Evolutionary conservation across 305 asterid genomes (phyloP), one percentile per base, ranked within the genome.

Genomic region (Fraxinus albicans): DNA sequence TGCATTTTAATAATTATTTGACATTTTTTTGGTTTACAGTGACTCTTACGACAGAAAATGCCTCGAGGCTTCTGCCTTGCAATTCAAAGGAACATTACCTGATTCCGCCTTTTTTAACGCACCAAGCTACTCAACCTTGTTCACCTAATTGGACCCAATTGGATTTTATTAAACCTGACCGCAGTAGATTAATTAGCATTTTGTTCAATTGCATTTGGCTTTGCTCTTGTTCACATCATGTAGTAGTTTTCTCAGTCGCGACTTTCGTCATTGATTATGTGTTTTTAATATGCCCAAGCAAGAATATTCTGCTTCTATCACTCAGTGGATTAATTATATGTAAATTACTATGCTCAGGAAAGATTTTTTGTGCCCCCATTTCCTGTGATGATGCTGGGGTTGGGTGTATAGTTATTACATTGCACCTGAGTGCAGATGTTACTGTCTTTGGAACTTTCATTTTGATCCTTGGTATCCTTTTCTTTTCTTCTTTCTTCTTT

Each of bases 281-380:
- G 8, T 65, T 65, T 8, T 25, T 9, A 65, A 25, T 65, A 23
- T 25, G 73, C 73, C 27, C 73, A 65, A 65, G 35, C 73, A 65
- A 65, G 73, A 65, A 65, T 65, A 9, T 65, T 25, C 17, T 25
- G 4, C 34, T 65, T 12, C 17, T 65, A 65, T 65, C 34, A 2
- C 35, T 65, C 15, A 7, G 60, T 55, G 19, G 67, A 55, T 19
- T n/a, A 55, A 55, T 55, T n/a, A n/a, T 55, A 23, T 23, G 8
- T n/a, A n/a, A 6, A 55, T 55, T n/a, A 19, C 73, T 84, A 21
- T 77, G 76, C 73, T 79, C 29, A 65, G 63, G 83, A 69, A 77
- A 77, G 33, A 80, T 0, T 15, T 69, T 35, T 31, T 73, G 35
- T 74, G 25, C 77, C 19, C 31, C 47, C 53, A 25, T 73, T 3